A percentile compares a stretch with the other conserved stretches of the same genome.
These are phyloP conservation scores for Kwoniella sp. DNA, from an alignment of 768 basidiomycete genomes.

Conservation along the genomic window DNA sequence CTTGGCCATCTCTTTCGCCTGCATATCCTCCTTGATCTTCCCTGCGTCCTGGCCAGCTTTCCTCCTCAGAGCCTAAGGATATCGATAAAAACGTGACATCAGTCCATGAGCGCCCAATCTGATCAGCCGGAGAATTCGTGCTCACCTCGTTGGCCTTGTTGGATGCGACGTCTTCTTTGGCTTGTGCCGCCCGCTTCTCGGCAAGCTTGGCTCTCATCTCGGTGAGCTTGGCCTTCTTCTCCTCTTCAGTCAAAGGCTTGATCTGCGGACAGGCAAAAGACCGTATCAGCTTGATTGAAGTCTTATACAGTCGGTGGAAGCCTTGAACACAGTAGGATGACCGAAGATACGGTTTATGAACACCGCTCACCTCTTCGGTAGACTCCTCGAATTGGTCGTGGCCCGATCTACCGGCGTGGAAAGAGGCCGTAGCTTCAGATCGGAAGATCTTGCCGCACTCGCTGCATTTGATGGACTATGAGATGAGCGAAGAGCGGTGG, in stretches of 20 bases:
- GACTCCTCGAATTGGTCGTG: constrained; percentile 96
- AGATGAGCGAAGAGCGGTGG: not conserved
- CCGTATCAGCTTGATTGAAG: constrained; percentile 8
- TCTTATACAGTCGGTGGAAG: too few relatives aligned
- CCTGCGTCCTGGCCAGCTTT: constrained; percentile 80
- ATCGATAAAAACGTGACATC: not conserved
- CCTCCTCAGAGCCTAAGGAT: constrained; percentile 69
- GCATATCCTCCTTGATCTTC: constrained; percentile 73
- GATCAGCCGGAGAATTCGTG: not conserved
- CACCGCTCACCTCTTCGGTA: constrained; percentile 74
- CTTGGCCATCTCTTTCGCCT: constrained; percentile 59
- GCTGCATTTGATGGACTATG: constrained; percentile 46
- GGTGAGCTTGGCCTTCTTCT: constrained; percentile 76
- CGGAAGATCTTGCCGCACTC: constrained; percentile 83
- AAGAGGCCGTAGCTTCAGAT: constrained; percentile 84
- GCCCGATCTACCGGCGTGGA: constrained; percentile 91
- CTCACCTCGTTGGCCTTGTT: constrained; percentile 56
- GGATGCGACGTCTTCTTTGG: constrained; percentile 73
- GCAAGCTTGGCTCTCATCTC: constrained; percentile 80
- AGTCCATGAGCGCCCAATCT: too few relatives aligned
- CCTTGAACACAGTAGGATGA: too few relatives aligned
- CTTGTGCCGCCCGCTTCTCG: constrained; percentile 74
- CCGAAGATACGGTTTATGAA: constrained; percentile 1
- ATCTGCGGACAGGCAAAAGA: constrained; percentile 60
- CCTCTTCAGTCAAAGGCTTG: constrained; percentile 92